These are phyloP conservation scores for Globisporangium nagaii DNA, from an alignment of 352 stramenopile species.

Conservation along the genomic window DNA sequence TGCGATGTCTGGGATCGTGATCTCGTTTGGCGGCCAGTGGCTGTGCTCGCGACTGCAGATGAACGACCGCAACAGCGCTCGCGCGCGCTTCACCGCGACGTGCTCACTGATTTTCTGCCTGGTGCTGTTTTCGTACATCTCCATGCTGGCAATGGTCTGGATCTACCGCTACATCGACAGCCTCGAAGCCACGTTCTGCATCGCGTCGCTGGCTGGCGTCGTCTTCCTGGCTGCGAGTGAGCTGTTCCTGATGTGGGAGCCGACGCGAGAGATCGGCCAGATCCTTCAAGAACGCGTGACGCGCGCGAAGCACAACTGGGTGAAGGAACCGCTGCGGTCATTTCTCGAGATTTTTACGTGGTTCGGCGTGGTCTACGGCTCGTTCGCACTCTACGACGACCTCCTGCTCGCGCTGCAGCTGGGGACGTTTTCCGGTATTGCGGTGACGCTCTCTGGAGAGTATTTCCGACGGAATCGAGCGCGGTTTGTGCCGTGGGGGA, in stretches of 20 bases:
- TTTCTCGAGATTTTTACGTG: conserved; percentile 84
- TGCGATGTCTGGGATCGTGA: conserved; percentile 63
- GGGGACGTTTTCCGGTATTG: conserved; percentile 79
- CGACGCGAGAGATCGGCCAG: conserved; percentile 59
- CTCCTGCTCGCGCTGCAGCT: conserved; percentile 73
- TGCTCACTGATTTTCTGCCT: conserved; percentile 73
- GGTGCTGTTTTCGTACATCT: conserved; percentile 65
- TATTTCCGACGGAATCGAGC: conserved; percentile 65
- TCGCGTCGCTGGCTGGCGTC: conserved; percentile 71
- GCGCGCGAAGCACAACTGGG: conserved; percentile 75
- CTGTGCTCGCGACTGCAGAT: conserved; percentile 55
- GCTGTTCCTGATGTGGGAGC: conserved; percentile 78
- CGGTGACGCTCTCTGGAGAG: conserved; percentile 70
- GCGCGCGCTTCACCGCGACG: conserved; percentile 58
- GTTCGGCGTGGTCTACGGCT: conserved; percentile 72
- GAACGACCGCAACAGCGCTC: conserved; percentile 45
- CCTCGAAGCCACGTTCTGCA: conserved; percentile 79
- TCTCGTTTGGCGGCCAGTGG: conserved; percentile 69
- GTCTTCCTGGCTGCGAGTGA: conserved; percentile 79
- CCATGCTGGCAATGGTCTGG: conserved; percentile 60
- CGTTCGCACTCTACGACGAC: conserved; percentile 80
- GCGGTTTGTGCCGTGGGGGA: conserved; percentile 46
- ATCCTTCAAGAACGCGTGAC: conserved; percentile 77
- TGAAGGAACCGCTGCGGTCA: conserved; percentile 62
- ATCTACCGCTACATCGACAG: conserved; percentile 86